phyloP scores from a whole-genome alignment of 371 early-diverging fungal species.

The Apophysomyces variabilis region DNA sequence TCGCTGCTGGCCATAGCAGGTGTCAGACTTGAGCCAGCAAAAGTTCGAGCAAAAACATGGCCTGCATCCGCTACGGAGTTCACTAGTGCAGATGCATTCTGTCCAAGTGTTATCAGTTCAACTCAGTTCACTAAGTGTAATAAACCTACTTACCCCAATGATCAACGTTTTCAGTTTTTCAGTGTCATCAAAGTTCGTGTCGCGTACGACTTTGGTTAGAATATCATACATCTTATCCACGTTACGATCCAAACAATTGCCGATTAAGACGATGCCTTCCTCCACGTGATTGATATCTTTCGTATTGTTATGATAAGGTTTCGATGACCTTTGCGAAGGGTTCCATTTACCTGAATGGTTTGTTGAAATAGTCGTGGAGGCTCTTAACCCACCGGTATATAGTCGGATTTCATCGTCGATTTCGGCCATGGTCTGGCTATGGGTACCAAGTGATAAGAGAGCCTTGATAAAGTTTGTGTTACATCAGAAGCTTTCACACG shows the following conservation, averaged over 20 bases:
- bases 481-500: constrained; percentile 4
- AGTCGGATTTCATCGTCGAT: constrained; percentile 88
- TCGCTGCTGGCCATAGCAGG: constrained; percentile 66
- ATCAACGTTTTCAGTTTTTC: constrained; percentile 78
- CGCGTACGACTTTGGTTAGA: constrained; percentile 67
- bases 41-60: constrained; percentile 81
- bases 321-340: neutral
- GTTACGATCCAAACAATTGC: constrained; percentile 79
- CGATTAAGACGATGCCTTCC: constrained; percentile 61
- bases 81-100: constrained; percentile 72
- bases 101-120: neutral
- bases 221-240: constrained; percentile 77
- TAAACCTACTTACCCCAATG: constrained; percentile 57
- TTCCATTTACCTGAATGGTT: constrained; percentile 59
- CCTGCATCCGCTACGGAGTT: constrained; percentile 87
- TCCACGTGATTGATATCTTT: constrained; percentile 58
- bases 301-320: neutral
- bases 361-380: constrained; percentile 68
- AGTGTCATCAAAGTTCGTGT: constrained; percentile 78
- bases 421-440: constrained; percentile 73
- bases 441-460: constrained; percentile 86
- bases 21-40: constrained; percentile 71
- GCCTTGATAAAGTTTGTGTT: constrained; percentile 42
- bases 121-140: neutral
- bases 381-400: constrained; percentile 85